Evolutionary conservation across 1,139 yeast genomes (phyloP).

Genomic region (Diutina siamensis): DNA sequence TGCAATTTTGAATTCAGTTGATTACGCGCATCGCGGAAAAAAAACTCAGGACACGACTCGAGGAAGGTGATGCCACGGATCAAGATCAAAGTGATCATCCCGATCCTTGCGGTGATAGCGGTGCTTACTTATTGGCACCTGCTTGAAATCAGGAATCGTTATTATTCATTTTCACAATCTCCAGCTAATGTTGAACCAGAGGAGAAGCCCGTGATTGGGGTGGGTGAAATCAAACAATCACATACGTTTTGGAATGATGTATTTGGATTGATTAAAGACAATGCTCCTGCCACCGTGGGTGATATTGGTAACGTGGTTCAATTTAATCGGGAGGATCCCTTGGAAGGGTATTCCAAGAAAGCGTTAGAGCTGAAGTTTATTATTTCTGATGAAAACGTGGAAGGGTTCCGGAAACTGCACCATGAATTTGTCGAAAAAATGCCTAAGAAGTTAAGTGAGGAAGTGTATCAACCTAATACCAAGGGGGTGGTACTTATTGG

Average conservation of each 20-base stretch:
- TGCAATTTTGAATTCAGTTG: too few species aligned
- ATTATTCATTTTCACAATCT: not conserved
- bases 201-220: slow-evolving; percentile 1
- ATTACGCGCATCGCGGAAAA: not conserved
- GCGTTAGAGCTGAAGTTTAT: not conserved
- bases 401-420: not conserved
- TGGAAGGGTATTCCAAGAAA: not conserved
- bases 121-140: slow-evolving; percentile 5
- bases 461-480: slow-evolving; percentile 13
- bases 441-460: slow-evolving; percentile 16
- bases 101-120: not conserved
- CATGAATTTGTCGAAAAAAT: slow-evolving; percentile 12
- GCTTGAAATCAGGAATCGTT: not conserved
- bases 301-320: not conserved
- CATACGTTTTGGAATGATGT: slow-evolving; percentile 2
- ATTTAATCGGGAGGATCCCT: not conserved
- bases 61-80: slow-evolving; percentile 5
- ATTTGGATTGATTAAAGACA: not conserved
- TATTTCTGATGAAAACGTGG: not conserved
- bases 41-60: not conserved
- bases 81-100: not conserved
- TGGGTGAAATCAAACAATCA: not conserved
- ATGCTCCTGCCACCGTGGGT: not conserved
- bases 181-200: not conserved
- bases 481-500: slow-evolving; percentile 54